Evolutionary conservation across 2,329 filamentous ascomycete genomes (phyloP).

Genomic region (Penicillium sp.): DNA sequence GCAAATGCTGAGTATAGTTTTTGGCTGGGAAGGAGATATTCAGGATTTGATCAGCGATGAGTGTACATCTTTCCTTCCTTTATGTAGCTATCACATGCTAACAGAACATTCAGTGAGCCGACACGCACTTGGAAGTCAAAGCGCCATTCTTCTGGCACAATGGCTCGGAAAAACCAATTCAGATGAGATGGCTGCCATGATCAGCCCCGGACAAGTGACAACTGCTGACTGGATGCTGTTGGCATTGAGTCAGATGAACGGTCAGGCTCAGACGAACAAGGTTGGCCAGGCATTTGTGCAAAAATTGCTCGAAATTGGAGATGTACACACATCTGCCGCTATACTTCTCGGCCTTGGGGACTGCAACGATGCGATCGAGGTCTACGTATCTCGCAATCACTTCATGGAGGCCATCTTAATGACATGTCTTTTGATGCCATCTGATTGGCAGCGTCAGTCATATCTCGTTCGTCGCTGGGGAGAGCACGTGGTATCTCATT

Average conservation of each 20-base stretch:
- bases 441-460: constrained; percentile 85
- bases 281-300: constrained; percentile 87
- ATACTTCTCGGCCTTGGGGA: constrained; percentile 91
- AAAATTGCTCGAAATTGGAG: constrained; percentile 78
- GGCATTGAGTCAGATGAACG: constrained; percentile 81
- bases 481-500: constrained; percentile 79
- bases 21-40: constrained; percentile 87
- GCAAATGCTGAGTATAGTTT: constrained; percentile 90
- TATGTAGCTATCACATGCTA: constrained; percentile 9
- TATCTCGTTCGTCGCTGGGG: constrained; percentile 92
- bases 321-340: constrained; percentile 85
- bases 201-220: constrained; percentile 76
- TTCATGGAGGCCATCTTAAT: constrained; percentile 92
- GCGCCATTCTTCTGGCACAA: constrained; percentile 76
- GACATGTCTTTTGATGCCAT: constrained; percentile 73
- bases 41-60: constrained; percentile 80
- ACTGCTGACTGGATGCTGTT: constrained; percentile 96
- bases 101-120: constrained; percentile 51
- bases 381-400: constrained; percentile 85
- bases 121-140: constrained; percentile 67
- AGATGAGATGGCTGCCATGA: constrained; percentile 72
- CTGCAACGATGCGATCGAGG: constrained; percentile 88
- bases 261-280: constrained; percentile 74
- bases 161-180: constrained; percentile 85
- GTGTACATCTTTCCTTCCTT: constrained; percentile 40